Conservation (phyloP, 2,329 filamentous ascomycete genomes). For the Aspergillus terreus region DNA sequence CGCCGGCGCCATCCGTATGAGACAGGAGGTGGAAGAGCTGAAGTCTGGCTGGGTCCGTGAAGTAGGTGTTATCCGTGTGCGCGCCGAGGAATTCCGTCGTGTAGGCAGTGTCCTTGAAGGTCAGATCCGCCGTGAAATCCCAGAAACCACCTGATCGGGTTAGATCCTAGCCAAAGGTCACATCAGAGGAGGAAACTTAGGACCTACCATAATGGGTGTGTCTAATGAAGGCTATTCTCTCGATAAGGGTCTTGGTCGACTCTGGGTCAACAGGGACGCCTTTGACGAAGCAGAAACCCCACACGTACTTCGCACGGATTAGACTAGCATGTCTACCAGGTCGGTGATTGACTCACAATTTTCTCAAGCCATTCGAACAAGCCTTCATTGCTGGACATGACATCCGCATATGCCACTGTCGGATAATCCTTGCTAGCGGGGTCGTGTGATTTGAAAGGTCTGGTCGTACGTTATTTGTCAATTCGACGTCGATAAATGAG, state of each 20-base stretch:
- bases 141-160: slow-evolving; percentile 57
- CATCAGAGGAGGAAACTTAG: background rate
- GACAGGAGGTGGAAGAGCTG: slow-evolving; percentile 92
- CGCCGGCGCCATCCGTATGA: slow-evolving; percentile 63
- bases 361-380: slow-evolving; percentile 61
- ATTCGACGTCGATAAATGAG: background rate
- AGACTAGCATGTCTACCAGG: slow-evolving; percentile 3
- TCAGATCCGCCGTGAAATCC: slow-evolving; percentile 86
- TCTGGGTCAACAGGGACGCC: slow-evolving; percentile 65
- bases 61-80: slow-evolving; percentile 96
- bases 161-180: no score
- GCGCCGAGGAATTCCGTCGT: slow-evolving; percentile 76
- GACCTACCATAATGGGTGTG: slow-evolving; percentile 84
- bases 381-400: slow-evolving; percentile 56
- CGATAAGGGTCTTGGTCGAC: slow-evolving; percentile 69
- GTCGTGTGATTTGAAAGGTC: slow-evolving; percentile 38
- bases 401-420: slow-evolving; percentile 55
- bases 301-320: slow-evolving; percentile 50
- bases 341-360: slow-evolving; percentile 44
- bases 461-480: slow-evolving; percentile 12
- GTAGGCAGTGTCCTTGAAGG: slow-evolving; percentile 86
- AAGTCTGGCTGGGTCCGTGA: slow-evolving; percentile 84
- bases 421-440: slow-evolving; percentile 48
- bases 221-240: slow-evolving; percentile 80
- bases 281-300: slow-evolving; percentile 75